These are phyloP conservation scores for Leptodermis oblonga DNA, from an alignment of 257 asterid genomes.

Conservation along the genomic window DNA sequence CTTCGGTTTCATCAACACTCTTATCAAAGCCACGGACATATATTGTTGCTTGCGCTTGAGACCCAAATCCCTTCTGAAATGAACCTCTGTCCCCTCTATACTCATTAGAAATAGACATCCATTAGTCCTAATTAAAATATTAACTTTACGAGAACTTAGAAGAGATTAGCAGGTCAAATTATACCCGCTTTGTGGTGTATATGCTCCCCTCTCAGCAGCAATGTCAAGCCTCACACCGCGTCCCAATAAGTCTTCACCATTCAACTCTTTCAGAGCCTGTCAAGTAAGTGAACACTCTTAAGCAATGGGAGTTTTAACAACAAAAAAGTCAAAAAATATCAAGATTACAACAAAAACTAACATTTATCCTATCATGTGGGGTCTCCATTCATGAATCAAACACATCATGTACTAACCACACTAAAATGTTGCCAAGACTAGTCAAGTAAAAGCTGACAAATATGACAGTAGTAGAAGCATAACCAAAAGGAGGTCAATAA, in stretches of 20 bases:
- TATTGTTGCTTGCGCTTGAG: slow-evolving; percentile 43
- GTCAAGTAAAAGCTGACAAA: too few species aligned
- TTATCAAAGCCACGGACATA: slow-evolving; percentile 68
- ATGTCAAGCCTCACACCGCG: slow-evolving; percentile 65
- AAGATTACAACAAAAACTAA: too few species aligned
- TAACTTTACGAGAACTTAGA: neutral
- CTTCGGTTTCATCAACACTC: slow-evolving; percentile 46
- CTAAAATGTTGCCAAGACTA: too few species aligned
- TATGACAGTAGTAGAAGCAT: too few species aligned
- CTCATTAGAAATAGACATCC: neutral
- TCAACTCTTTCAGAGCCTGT: slow-evolving; percentile 62
- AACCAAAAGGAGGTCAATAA: neutral
- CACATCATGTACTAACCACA: neutral
- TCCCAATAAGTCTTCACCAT: slow-evolving; percentile 65
- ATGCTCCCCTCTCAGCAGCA: slow-evolving; percentile 55
- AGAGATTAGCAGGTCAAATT: slow-evolving; percentile 1
- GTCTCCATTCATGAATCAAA: too few species aligned
- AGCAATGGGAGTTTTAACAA: neutral
- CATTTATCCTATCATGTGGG: too few species aligned
- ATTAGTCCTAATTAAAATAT: neutral
- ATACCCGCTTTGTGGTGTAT: slow-evolving; percentile 60
- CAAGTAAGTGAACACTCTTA: neutral
- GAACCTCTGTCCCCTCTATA: slow-evolving; percentile 39
- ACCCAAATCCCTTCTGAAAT: slow-evolving; percentile 39
- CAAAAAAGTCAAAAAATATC: too few species aligned